Evolutionary conservation across 2,329 filamentous ascomycete species (phyloP).

Genomic region (Teratosphaeria zuluensis): DNA sequence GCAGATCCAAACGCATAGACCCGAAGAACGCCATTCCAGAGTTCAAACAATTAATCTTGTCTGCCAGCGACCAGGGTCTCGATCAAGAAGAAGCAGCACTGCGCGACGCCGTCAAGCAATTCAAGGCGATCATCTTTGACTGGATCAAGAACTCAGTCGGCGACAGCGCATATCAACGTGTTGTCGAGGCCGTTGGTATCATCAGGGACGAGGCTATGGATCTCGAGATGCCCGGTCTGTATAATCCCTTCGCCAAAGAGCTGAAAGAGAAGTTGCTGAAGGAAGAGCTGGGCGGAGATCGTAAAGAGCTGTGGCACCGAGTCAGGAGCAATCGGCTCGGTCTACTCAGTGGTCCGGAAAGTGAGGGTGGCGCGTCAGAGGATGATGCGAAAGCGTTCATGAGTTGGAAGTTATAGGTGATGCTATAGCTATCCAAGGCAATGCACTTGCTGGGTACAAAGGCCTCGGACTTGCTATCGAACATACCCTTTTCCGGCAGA

Average conservation of each 20-base stretch:
- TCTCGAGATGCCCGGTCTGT: constrained; percentile 65
- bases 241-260: constrained; percentile 61
- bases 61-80: constrained; percentile 47
- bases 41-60: constrained; percentile 68
- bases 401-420: neutral
- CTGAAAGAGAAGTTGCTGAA: constrained; percentile 64
- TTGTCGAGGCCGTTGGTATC: constrained; percentile 64
- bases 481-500: neutral
- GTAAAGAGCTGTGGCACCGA: constrained; percentile 73
- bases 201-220: constrained; percentile 68
- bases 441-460: too few relatives aligned
- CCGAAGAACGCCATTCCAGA: constrained; percentile 74
- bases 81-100: constrained; percentile 37
- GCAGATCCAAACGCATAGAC: constrained; percentile 46
- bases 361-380: constrained; percentile 55
- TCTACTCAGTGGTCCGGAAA: constrained; percentile 57
- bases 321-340: constrained; percentile 60
- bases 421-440: neutral
- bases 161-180: constrained; percentile 62
- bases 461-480: too few relatives aligned
- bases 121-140: constrained; percentile 59
- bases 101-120: constrained; percentile 57
- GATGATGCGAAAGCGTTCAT: constrained; percentile 52
- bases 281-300: constrained; percentile 63
- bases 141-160: constrained; percentile 66